phyloP scores from a whole-genome alignment of 345 rosid genomes.

The Lepidium aucheri region DNA sequence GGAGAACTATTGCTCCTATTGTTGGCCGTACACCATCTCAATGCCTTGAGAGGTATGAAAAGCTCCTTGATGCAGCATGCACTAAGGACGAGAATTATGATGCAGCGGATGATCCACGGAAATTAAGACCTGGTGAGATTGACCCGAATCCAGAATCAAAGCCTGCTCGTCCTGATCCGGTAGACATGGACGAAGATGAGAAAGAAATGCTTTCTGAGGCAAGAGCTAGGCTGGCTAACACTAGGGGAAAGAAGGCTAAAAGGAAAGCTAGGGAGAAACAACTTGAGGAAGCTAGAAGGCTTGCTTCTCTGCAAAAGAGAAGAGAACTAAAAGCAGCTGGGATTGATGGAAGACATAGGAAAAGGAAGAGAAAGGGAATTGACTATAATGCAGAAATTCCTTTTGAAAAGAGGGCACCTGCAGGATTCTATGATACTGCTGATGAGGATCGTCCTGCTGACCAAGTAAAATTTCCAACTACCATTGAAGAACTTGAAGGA shows the following conservation, averaged over 20 bases:
- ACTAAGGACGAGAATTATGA: conserved; percentile 96
- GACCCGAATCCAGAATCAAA: conserved; percentile 97
- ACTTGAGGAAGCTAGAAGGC: conserved; percentile 98
- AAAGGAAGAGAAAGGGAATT: conserved; percentile 89
- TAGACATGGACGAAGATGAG: conserved; percentile 99
- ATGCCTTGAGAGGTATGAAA: conserved; percentile 96
- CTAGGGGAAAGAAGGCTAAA: conserved; percentile 96
- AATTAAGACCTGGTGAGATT: conserved; percentile 95
- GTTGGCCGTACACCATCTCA: conserved; percentile 99
- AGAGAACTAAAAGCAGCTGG: conserved; percentile 99
- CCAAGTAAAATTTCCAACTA: conserved; percentile 75
- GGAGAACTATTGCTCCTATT: conserved; percentile 99
- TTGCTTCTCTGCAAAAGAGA: conserved; percentile 96
- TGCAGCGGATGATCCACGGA: conserved; percentile 90
- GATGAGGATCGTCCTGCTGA: conserved; percentile 88
- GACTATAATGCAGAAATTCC: conserved; percentile 98
- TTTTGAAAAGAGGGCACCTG: conserved; percentile 93
- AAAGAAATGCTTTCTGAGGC: conserved; percentile 99
- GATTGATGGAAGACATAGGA: conserved; percentile 67
- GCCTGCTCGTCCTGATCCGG: conserved; percentile 99
- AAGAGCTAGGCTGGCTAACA: conserved; percentile 90
- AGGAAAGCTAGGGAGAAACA: conserved; percentile 98
- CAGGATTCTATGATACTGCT: conserved; percentile 81
- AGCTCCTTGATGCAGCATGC: conserved; percentile 96
- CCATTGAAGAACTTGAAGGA: conserved; percentile 94